A percentile compares a stretch with the other conserved stretches of the same genome.
Conservation (phyloP, 352 stramenopile species). For the Pythium rhizo-oryzae region DNA sequence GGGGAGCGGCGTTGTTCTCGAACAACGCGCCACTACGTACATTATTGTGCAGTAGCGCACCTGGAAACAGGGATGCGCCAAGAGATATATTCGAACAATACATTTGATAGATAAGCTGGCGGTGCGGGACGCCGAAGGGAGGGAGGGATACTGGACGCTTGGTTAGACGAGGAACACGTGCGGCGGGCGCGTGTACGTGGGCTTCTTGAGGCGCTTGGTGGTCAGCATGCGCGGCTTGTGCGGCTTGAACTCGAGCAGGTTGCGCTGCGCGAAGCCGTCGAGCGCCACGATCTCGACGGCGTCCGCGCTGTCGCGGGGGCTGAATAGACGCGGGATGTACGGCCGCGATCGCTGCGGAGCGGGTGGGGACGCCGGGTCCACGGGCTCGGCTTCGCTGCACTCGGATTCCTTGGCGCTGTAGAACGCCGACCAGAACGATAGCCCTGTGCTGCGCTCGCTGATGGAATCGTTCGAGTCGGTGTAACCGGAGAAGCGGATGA, state of each 20-base stretch:
- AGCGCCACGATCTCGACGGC: slow-evolving; percentile 19
- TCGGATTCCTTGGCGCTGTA: slow-evolving; percentile 6
- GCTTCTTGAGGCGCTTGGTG: slow-evolving; percentile 26
- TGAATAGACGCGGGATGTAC: background rate
- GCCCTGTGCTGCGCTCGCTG: slow-evolving; percentile 18
- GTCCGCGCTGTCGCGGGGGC: slow-evolving; percentile 1
- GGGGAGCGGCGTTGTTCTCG: background rate
- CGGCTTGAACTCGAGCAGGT: slow-evolving; percentile 29
- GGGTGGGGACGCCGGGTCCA: background rate
- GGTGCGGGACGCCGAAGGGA: background rate
- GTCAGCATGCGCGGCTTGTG: slow-evolving; percentile 22
- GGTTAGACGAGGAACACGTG: slow-evolving; percentile 6
- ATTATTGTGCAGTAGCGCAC: too few species aligned
- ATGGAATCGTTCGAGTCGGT: slow-evolving; percentile 20
- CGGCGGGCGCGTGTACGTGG: background rate
- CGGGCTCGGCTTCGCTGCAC: background rate
- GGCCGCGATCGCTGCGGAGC: background rate
- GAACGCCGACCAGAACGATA: slow-evolving; percentile 18
- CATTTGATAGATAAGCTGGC: background rate
- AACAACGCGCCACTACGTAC: background rate
- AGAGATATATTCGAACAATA: too few species aligned
- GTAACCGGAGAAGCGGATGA: slow-evolving; percentile 29
- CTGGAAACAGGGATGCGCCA: background rate
- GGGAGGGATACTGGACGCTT: background rate
- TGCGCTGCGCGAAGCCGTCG: slow-evolving; percentile 17